A percentile compares a stretch with the other conserved stretches of the same genome.
phyloP scores from a whole-genome alignment of 1,284 basidiomycete genomes.

The Malassezia brasiliensis region DNA sequence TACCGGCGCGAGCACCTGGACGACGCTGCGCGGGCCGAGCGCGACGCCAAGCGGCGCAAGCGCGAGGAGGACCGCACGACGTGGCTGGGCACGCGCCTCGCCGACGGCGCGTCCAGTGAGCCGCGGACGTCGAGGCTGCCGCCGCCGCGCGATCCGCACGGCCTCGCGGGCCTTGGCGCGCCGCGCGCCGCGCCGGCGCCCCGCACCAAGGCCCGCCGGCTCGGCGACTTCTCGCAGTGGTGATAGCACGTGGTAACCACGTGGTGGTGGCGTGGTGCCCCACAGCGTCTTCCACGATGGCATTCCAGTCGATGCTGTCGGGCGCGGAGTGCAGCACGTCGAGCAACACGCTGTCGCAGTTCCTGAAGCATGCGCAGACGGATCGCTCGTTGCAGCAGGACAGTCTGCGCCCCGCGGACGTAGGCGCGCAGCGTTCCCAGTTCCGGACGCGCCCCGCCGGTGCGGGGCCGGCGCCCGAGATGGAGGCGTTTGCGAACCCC shows the following conservation, averaged over 20 bases:
- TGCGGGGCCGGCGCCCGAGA: conserved; percentile 17
- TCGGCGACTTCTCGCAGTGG: conserved; percentile 41
- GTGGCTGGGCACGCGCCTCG: conserved; percentile 28
- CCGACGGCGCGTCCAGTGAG: not conserved
- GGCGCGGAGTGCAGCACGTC: conserved; percentile 79
- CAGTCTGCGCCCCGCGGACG: not conserved
- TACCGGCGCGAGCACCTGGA: conserved; percentile 23
- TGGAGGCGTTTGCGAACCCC: conserved; percentile 37
- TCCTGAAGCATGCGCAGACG: conserved; percentile 80
- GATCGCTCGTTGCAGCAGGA: conserved; percentile 69
- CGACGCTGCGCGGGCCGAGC: conserved; percentile 21
- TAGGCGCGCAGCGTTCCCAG: not conserved
- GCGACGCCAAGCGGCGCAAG: conserved; percentile 31
- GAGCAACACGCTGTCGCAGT: conserved; percentile 76
- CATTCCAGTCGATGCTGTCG: conserved; percentile 60
- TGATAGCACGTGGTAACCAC: conserved; percentile 6
- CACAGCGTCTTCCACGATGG: conserved; percentile 27
- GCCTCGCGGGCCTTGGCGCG: conserved; percentile 14
- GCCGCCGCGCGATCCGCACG: not conserved
- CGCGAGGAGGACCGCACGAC: conserved; percentile 41
- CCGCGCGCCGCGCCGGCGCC: not conserved
- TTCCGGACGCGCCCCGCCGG: conserved; percentile 20
- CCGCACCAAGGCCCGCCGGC: conserved; percentile 11
- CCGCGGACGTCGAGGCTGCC: not conserved
- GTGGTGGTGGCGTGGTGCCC: too few relatives aligned